These are phyloP conservation scores for Solanum lignicaule DNA, from an alignment of 257 asterid genomes.

Conservation along the genomic window DNA sequence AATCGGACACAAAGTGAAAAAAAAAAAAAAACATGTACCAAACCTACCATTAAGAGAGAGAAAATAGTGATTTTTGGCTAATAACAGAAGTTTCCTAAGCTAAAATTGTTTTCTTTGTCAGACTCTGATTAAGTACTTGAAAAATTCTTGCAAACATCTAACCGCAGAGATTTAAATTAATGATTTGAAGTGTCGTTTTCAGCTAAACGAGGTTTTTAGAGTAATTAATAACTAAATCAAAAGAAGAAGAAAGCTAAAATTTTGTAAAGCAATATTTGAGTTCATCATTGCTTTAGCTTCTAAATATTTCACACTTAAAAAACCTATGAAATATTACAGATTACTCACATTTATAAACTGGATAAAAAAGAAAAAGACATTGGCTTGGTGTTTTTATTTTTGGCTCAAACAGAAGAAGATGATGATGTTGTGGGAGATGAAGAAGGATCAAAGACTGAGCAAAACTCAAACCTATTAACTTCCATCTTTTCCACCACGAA, in stretches of 20 bases:
- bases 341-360: background rate
- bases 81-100: background rate
- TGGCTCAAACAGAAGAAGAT: background rate
- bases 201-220: background rate
- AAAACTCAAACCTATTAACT: constrained; percentile 22
- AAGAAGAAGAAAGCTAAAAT: background rate
- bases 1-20: background rate
- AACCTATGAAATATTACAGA: background rate
- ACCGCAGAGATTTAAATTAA: background rate
- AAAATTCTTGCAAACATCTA: background rate
- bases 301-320: constrained; percentile 1
- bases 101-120: background rate
- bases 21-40: background rate
- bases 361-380: background rate
- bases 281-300: background rate
- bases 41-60: background rate
- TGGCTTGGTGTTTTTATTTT: background rate
- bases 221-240: background rate
- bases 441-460: constrained; percentile 24
- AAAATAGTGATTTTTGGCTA: background rate
- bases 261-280: background rate
- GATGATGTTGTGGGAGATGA: constrained; percentile 15
- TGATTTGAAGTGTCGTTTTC: background rate
- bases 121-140: background rate
- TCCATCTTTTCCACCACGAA: constrained; percentile 45